Evolutionary conservation across 345 rosid species (phyloP).

Genomic region (Melaleuca alternifolia): DNA sequence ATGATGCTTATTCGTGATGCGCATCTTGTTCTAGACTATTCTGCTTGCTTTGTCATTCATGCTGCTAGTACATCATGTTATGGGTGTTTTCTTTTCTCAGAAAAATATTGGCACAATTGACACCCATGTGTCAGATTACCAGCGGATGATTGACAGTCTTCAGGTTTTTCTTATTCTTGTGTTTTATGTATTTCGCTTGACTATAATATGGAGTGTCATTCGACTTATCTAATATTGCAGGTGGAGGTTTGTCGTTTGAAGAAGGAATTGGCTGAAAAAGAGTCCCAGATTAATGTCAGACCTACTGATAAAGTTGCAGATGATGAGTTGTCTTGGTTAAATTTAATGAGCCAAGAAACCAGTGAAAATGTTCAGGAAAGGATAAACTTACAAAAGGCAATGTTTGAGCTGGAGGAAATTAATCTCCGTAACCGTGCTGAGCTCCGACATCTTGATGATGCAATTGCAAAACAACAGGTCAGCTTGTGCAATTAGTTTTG

Average conservation of each 20-base stretch:
- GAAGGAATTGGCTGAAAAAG: constrained; percentile 82
- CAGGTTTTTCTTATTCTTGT: constrained; percentile 32
- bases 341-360: constrained; percentile 79
- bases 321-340: constrained; percentile 83
- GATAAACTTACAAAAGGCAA: constrained; percentile 84
- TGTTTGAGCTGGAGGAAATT: constrained; percentile 90
- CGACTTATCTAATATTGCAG: constrained; percentile 15
- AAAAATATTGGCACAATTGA: constrained; percentile 90
- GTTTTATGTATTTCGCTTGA: neutral
- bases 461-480: constrained; percentile 79
- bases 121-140: constrained; percentile 88
- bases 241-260: constrained; percentile 73
- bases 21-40: neutral
- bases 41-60: neutral
- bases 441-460: constrained; percentile 84
- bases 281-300: constrained; percentile 57
- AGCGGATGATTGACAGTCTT: constrained; percentile 93
- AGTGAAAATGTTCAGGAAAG: constrained; percentile 95
- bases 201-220: neutral
- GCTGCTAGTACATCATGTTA: neutral
- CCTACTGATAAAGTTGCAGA: constrained; percentile 69
- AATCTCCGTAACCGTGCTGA: constrained; percentile 61
- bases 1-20: neutral
- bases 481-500: neutral
- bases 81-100: constrained; percentile 21